phyloP scores from a whole-genome alignment of 371 early-diverging fungal genomes.

The Chytridiales sp. region DNA sequence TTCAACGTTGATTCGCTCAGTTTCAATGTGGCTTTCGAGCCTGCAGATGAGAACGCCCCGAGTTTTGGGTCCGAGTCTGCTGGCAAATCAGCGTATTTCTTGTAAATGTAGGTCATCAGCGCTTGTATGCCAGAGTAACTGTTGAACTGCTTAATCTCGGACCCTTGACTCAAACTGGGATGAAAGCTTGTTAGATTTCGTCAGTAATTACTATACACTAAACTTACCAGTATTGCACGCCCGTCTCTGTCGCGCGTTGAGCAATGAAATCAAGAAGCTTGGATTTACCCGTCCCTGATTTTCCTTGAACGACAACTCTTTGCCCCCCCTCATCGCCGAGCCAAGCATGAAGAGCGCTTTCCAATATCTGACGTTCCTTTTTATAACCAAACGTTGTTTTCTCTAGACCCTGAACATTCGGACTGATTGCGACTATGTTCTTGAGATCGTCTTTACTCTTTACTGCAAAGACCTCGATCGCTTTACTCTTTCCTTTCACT shows the following conservation, averaged over 20 bases:
- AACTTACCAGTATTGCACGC: too few species aligned
- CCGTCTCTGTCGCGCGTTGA: neutral
- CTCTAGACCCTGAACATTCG: neutral
- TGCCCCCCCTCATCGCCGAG: neutral
- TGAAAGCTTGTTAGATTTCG: too few species aligned
- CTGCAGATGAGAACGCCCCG: too few species aligned
- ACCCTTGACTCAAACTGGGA: constrained; percentile 8
- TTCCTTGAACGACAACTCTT: constrained; percentile 3
- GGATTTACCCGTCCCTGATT: constrained; percentile 10
- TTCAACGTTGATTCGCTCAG: too few species aligned
- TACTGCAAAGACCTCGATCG: constrained; percentile 1
- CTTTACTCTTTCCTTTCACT: constrained; percentile 5
- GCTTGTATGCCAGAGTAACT: neutral
- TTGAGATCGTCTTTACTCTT: neutral
- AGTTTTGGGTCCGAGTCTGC: too few species aligned
- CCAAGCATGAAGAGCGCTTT: neutral
- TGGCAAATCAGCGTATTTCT: too few species aligned
- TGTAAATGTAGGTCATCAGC: neutral
- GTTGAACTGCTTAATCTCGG: constrained; percentile 8
- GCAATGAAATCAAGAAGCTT: constrained; percentile 3
- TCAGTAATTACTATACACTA: too few species aligned
- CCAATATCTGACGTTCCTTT: constrained; percentile 14
- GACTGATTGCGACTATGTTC: too few species aligned
- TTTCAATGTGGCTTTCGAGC: too few species aligned
- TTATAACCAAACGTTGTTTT: too few species aligned